These are phyloP conservation scores for Naegleria fowleri DNA, from an alignment of 208 protist genomes.

Conservation along the genomic window DNA sequence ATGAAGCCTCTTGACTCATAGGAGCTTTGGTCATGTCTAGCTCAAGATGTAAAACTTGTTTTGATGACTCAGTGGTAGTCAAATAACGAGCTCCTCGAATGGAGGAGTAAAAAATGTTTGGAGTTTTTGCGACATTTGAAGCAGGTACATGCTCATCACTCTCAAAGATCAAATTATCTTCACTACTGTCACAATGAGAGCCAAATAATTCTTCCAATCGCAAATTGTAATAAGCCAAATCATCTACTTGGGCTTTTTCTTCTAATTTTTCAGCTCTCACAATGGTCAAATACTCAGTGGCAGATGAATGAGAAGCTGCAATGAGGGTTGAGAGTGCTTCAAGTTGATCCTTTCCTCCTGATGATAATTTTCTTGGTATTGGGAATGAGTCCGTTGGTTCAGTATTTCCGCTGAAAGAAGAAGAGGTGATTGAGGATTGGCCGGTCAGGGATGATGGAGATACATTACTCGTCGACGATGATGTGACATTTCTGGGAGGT, in stretches of 20 bases:
- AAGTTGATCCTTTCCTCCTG: neutral
- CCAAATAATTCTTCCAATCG: neutral
- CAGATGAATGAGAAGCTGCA: neutral
- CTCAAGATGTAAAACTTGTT: slow-evolving; percentile 14
- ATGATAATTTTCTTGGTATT: neutral
- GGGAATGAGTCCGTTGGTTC: neutral
- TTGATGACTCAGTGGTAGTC: neutral
- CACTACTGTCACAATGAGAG: neutral
- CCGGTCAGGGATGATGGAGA: neutral
- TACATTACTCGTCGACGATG: neutral
- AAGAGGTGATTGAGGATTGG: neutral
- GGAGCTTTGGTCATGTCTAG: neutral
- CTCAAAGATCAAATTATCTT: neutral
- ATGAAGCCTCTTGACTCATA: neutral
- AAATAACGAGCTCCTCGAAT: neutral
- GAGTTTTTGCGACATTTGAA: neutral
- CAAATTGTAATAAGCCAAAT: neutral
- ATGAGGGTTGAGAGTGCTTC: neutral
- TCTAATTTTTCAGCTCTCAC: neutral
- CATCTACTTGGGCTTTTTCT: neutral
- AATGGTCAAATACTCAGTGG: neutral
- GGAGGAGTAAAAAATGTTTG: neutral
- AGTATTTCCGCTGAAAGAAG: neutral
- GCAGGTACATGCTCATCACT: neutral
- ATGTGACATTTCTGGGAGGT: neutral